Conservation (phyloP, 495 filamentous ascomycete species). For the Xylaria scruposa region DNA sequence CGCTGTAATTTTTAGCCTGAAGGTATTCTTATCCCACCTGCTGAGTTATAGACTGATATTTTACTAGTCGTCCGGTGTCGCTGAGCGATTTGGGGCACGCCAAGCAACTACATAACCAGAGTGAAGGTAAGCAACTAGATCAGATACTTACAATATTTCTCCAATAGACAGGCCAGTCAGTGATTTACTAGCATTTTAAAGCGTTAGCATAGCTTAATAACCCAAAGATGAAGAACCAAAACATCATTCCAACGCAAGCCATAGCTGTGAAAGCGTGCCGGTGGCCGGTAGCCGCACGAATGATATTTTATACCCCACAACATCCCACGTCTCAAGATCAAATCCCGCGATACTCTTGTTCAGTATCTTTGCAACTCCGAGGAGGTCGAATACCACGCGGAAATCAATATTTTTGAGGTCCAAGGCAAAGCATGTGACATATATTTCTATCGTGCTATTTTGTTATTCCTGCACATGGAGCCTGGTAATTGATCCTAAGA, state of each 20-base stretch:
- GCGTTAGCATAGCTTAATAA: neutral
- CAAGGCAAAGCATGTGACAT: neutral
- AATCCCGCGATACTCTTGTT: neutral
- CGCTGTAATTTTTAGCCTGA: conserved; percentile 8
- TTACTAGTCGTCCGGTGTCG: conserved; percentile 14
- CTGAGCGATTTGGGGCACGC: conserved; percentile 14
- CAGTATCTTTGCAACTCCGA: neutral
- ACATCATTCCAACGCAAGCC: neutral
- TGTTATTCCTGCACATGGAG: neutral
- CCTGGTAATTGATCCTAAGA: neutral
- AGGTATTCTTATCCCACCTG: neutral
- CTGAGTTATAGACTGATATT: neutral
- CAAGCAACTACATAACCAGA: neutral
- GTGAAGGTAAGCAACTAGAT: neutral
- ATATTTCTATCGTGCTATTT: neutral
- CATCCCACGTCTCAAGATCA: neutral
- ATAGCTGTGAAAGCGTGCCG: conserved; percentile 5
- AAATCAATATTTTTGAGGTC: neutral
- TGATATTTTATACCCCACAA: conserved; percentile 1
- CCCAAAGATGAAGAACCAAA: neutral
- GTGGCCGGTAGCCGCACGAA: conserved; percentile 5
- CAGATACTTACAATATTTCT: neutral
- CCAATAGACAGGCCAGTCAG: neutral
- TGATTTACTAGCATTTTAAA: neutral
- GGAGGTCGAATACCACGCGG: neutral